Conservation (phyloP, 2,329 filamentous ascomycete species). For the Pestalotiopsis sp. region DNA sequence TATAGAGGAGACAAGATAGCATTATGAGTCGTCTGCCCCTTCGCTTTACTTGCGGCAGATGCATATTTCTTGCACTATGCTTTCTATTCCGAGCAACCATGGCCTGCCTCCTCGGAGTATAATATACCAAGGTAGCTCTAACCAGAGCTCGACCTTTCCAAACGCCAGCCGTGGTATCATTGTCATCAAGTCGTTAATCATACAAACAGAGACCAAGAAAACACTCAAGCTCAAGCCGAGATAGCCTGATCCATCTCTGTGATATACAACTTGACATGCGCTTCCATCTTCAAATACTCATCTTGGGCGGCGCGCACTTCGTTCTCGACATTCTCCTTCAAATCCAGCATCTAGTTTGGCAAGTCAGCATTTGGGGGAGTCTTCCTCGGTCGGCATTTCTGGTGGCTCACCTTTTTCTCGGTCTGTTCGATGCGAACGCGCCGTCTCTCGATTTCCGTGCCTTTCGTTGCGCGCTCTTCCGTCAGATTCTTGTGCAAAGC, state of each 20-base stretch:
- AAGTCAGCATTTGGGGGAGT: constrained; percentile 18
- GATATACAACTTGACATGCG: constrained; percentile 96
- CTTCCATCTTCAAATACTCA: constrained; percentile 96
- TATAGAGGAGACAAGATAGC: neutral
- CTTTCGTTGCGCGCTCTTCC: constrained; percentile 84
- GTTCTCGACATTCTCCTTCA: constrained; percentile 96
- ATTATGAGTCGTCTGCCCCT: neutral
- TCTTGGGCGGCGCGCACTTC: constrained; percentile 90
- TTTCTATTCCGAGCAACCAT: neutral
- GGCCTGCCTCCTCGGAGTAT: neutral
- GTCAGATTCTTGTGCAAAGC: constrained; percentile 78
- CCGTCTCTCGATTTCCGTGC: constrained; percentile 87
- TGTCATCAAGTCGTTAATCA: constrained; percentile 30
- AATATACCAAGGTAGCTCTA: neutral
- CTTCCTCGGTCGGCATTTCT: neutral
- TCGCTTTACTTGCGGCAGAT: neutral
- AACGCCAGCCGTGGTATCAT: constrained; percentile 46
- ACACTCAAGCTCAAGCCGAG: constrained; percentile 11
- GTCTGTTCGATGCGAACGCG: constrained; percentile 96
- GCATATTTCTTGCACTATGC: neutral
- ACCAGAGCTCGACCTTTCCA: constrained; percentile 17
- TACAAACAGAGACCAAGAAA: constrained; percentile 17
- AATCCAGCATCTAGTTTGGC: constrained; percentile 80
- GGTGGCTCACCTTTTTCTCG: constrained; percentile 83
- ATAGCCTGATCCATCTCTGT: constrained; percentile 97